Base-by-base conservation (phyloP, 1,139 yeast genomes). In the Casaregolazyma lundiana region DNA sequence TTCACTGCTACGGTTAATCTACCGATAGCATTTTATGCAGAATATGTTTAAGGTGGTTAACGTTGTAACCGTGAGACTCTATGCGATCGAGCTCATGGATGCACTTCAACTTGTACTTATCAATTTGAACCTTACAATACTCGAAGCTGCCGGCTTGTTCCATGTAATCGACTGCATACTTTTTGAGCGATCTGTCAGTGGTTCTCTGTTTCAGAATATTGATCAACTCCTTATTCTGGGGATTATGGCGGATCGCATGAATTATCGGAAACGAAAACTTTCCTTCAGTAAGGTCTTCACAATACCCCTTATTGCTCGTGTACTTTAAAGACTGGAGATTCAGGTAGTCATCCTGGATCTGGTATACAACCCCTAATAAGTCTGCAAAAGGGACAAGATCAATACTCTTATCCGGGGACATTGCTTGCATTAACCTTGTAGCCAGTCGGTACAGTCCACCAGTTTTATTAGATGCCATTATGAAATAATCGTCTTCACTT, bases 231-330 rank as follows among this genome's bases (percentile, higher is more conserved):
- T 67, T 66, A 45, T 70, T 68, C 11, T 58, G 51, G 5, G 64
- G 56, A 41, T 66, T 68, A 16, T 57, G 55, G 13, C 70, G 59
- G 4, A 82, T 65, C 15, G 81, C 77, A 63, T 86, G 94, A 30
- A 88, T 76, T 6, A 89, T 80, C 0, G 96, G 96, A 52, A 86
- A 82, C 1, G 95, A 84, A 50, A 84, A 77, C 64, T 89, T 90
- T 0, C 97, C 97, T 63, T 89, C 97, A 0, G 89, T 77, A 35
- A 89, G 73, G 60, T 89, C 97, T 57, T 89, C 96, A 45, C 95
- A 88, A 47, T 76, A 78, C 0, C 96, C 96, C 64, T 89, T 88
- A 70, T 81, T 79, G 30, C 73, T 70, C 13, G 71, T 66, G 66
- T 85, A 81, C 24, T 45, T 55, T 17, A 65, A 68, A 48, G 78